Evolutionary conservation across 306 rosid genomes (phyloP).

Genomic region (Medicago ruthenica): DNA sequence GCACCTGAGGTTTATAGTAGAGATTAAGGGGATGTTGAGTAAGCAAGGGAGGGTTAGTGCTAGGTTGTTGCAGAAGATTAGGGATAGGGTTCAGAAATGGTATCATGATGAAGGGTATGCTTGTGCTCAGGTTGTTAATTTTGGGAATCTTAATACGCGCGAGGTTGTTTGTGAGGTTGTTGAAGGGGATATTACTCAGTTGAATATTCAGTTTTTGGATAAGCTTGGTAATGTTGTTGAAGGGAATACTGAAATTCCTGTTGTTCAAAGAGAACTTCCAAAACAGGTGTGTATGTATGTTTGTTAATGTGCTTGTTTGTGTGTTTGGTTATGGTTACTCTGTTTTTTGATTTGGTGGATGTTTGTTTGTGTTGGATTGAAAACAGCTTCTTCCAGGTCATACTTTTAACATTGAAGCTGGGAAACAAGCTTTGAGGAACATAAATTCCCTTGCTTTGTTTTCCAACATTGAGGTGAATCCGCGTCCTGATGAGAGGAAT

Average conservation of each 20-base stretch:
- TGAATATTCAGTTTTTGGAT: slow-evolving; percentile 83
- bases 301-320: slow-evolving; percentile 2
- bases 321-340: not conserved
- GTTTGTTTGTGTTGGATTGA: slow-evolving; percentile 35
- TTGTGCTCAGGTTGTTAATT: slow-evolving; percentile 95
- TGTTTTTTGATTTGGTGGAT: slow-evolving; percentile 42
- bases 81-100: slow-evolving; percentile 95
- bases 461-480: slow-evolving; percentile 98
- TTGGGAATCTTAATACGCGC: slow-evolving; percentile 88
- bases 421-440: slow-evolving; percentile 97
- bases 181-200: slow-evolving; percentile 93
- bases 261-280: slow-evolving; percentile 87
- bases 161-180: slow-evolving; percentile 99
- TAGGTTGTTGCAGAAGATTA: slow-evolving; percentile 84
- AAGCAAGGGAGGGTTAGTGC: slow-evolving; percentile 89
- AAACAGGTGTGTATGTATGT: slow-evolving; percentile 61
- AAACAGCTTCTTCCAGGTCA: slow-evolving; percentile 80
- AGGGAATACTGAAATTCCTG: slow-evolving; percentile 84
- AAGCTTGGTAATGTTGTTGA: slow-evolving; percentile 94
- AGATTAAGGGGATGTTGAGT: slow-evolving; percentile 69
- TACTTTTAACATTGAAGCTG: slow-evolving; percentile 94
- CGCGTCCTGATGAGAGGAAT: slow-evolving; percentile 93
- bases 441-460: slow-evolving; percentile 90
- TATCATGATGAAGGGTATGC: slow-evolving; percentile 98
- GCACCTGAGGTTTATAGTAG: slow-evolving; percentile 62